Evolutionary conservation across 2,329 filamentous ascomycete genomes (phyloP), one percentile per base, ranked within the genome.

Genomic region (Talaromyces sp.): DNA sequence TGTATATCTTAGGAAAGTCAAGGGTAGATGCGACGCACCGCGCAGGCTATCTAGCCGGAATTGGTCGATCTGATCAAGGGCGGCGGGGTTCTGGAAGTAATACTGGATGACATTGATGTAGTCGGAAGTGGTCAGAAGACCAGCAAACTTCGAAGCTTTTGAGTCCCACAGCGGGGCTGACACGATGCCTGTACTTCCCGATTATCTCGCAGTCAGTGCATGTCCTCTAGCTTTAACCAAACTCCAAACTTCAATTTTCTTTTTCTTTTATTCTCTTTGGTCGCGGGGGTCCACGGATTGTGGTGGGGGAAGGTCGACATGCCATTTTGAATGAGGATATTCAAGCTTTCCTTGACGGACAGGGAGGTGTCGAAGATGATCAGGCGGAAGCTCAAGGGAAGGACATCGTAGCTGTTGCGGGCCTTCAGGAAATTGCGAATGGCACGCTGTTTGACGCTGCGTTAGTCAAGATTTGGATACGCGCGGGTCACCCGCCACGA

Each of bases 31-130:
- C 29, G 11, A 63, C 79, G 54, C 79, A 96, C 92, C 90, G 83
- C 93, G 85, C 53, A 99, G 82, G 69, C 91, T 96, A 76, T 90
- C 93, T 57, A 99, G 78, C 42, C 91, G 87, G 72, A 99, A 97
- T 72, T 96, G 90, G 62, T 97, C 94, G 65, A 99, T 89, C 69
- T 93, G 87, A 61, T 87, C 86, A 56, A 97, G 83, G 53, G 92
- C 89, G 62, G 96, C 90, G 2, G 93, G 94, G 65, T 94, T 95
- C 74, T 97, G 92, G 81, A 91, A 97, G 79, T 99, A 97, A 76
- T 99, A 99, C 72, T 97, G 93, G 36, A 99, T 96, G 52, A 99
- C 88, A 69, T 99, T 99, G 77, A 99, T 95, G 73, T 94, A 99
- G 76, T 99, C 94, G 56, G 91, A 96, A 58, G 91, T 94, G 24